Evolutionary conservation across 225 moss, liverwort and hornwort genomes (phyloP).

Genomic region (Physcomitrellopsis africana): DNA sequence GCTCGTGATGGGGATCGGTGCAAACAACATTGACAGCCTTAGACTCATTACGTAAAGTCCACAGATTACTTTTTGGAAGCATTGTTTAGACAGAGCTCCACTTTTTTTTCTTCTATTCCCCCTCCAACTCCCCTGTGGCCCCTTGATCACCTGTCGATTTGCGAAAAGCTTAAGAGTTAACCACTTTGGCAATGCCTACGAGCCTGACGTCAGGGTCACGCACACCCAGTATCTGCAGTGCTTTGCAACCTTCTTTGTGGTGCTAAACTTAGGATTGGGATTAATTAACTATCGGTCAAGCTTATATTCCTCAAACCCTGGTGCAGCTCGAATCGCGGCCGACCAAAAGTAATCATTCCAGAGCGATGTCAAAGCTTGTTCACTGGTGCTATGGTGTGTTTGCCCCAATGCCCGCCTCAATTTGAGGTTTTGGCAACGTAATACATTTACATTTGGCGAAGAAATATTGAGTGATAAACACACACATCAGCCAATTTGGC

Average conservation of each 20-base stretch:
- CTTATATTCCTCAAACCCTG: too few species aligned
- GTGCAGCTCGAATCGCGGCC: background rate
- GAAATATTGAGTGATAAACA: too few species aligned
- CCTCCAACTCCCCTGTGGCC: background rate
- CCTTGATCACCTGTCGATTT: too few species aligned
- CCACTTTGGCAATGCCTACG: background rate
- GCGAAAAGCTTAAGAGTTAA: too few species aligned
- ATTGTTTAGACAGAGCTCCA: background rate
- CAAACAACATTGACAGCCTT: constrained; percentile 11
- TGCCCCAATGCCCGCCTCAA: too few species aligned
- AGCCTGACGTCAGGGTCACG: constrained; percentile 10
- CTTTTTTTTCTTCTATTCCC: background rate
- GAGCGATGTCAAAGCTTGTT: too few species aligned
- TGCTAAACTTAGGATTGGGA: background rate
- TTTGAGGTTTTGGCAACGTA: too few species aligned
- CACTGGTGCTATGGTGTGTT: too few species aligned
- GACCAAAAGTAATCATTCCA: too few species aligned
- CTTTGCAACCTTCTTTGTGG: background rate
- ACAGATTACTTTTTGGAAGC: constrained; percentile 11
- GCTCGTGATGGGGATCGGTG: constrained; percentile 29
- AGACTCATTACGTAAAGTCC: constrained; percentile 3
- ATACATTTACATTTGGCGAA: too few species aligned
- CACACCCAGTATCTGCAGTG: background rate
- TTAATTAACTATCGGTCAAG: constrained; percentile 17
- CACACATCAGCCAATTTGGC: too few species aligned